Evolutionary conservation across 768 basidiomycete species (phyloP), one percentile per base, ranked within the genome.

Genomic region (Cyathus striatus): DNA sequence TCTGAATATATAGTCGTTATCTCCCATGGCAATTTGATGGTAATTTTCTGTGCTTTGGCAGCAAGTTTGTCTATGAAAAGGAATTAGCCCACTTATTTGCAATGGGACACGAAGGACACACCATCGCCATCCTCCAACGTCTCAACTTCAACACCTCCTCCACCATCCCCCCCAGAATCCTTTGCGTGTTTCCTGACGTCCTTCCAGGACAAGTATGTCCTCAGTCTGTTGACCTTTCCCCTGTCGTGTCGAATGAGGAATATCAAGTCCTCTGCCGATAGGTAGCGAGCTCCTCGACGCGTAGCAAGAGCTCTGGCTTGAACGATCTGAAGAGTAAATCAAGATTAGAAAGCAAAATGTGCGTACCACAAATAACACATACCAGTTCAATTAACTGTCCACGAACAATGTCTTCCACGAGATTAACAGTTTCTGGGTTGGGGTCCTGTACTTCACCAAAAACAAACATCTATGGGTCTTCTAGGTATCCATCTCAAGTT

Each of bases 1-100:
- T 96, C 94, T 3, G 87, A 86, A 56, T 92, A 97, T 22, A 93
- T 86, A 0, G 91, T 94, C 2, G 82, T 80, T 7, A 96, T 81
- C 59, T 97, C 94, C 94, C 94, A 98, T 32, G 94, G 90, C 3
- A 96, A 76, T 63, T 95, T 95, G 55, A 97, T 90, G 32, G 89
- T 91, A 46, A 90, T 89, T 59, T 94, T 94, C 63, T 90, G 83
- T 2, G 90, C 86, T 57, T 95, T 96, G 22, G 86, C 70, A 5
- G 80, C 73, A 22, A 89, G 61, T 54, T 90, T 90, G 54, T 90
- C 87, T 89, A 50, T 14, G n/a, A 5, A 2, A 14, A 5, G 18
- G 25, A 3, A n/a, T 5, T 35, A 16, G 43, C 35, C 44, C 13
- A 5, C 21, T 7, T 10, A 10, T n/a, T n/a, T 9, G n/a, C n/a